phyloP scores from a whole-genome alignment of 805 yeast genomes.

The Candida orba region DNA sequence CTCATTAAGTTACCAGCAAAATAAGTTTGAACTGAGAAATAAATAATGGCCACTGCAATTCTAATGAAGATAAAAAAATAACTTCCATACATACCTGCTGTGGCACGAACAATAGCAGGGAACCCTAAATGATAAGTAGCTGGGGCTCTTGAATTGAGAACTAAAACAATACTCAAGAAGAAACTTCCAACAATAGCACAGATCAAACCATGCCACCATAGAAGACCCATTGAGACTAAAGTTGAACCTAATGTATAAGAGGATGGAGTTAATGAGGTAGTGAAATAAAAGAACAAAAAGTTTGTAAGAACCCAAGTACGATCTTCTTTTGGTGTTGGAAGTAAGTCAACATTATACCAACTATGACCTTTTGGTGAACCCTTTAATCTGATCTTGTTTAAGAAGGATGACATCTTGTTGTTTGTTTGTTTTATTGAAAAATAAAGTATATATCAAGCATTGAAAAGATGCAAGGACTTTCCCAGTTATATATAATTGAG shows the following conservation, averaged over 20 bases:
- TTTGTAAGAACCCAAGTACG: constrained; percentile 1
- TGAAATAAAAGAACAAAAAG: constrained; percentile 2
- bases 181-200: constrained; percentile 5
- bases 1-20: constrained; percentile 2
- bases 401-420: background rate
- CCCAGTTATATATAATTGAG: background rate
- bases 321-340: background rate
- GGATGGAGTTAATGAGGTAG: constrained; percentile 1
- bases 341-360: constrained; percentile 2
- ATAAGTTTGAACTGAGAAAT: constrained; percentile 2
- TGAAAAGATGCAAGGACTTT: background rate
- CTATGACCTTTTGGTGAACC: constrained; percentile 4
- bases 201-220: constrained; percentile 4
- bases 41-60: constrained; percentile 3
- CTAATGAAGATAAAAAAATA: constrained; percentile 2
- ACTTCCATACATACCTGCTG: constrained; percentile 4
- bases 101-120: constrained; percentile 2
- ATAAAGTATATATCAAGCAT: background rate
- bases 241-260: constrained; percentile 4
- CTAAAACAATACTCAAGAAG: constrained; percentile 2
- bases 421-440: background rate
- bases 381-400: constrained; percentile 1
- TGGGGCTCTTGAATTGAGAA: constrained; percentile 2
- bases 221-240: constrained; percentile 1
- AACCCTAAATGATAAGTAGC: constrained; percentile 4